phyloP scores from a whole-genome alignment of 805 yeast genomes.

The Tetrapisispora phaffii region DNA sequence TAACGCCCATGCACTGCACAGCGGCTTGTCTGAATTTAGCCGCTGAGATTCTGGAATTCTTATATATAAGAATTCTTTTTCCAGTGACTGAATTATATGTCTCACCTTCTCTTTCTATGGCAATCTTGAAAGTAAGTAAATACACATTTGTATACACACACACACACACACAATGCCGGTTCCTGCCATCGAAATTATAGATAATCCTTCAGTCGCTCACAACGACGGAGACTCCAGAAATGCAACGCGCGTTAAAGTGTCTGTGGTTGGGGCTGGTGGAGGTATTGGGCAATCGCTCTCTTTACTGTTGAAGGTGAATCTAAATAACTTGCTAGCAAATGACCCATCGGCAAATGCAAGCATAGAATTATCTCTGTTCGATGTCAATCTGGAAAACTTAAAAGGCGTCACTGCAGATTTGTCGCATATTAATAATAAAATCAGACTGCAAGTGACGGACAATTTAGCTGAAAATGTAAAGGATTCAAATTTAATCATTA shows the following conservation, averaged over 20 bases:
- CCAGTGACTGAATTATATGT: too few relatives aligned
- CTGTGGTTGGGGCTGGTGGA: slow-evolving; percentile 59
- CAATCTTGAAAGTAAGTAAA: background rate
- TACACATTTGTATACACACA: background rate
- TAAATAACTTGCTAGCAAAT: slow-evolving; percentile 20
- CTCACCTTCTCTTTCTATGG: background rate
- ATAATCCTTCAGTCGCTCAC: background rate
- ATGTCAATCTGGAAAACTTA: slow-evolving; percentile 49
- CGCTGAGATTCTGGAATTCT: too few relatives aligned
- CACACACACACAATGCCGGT: slow-evolving; percentile 1
- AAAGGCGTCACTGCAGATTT: slow-evolving; percentile 78
- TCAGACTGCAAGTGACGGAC: slow-evolving; percentile 55
- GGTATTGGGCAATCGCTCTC: slow-evolving; percentile 73
- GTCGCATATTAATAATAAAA: slow-evolving; percentile 68
- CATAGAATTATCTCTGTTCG: slow-evolving; percentile 53
- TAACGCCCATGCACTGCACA: too few relatives aligned
- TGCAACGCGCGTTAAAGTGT: background rate
- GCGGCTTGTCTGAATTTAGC: too few relatives aligned
- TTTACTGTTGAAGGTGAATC: slow-evolving; percentile 43
- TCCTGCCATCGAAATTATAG: background rate
- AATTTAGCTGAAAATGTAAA: slow-evolving; percentile 61
- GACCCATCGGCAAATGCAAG: slow-evolving; percentile 49
- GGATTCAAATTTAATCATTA: slow-evolving; percentile 76
- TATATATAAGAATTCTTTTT: too few relatives aligned
- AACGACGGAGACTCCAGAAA: background rate